Base-by-base conservation (phyloP, 192 early-diverging fungal species). In the Umbelopsis vinacea region DNA sequence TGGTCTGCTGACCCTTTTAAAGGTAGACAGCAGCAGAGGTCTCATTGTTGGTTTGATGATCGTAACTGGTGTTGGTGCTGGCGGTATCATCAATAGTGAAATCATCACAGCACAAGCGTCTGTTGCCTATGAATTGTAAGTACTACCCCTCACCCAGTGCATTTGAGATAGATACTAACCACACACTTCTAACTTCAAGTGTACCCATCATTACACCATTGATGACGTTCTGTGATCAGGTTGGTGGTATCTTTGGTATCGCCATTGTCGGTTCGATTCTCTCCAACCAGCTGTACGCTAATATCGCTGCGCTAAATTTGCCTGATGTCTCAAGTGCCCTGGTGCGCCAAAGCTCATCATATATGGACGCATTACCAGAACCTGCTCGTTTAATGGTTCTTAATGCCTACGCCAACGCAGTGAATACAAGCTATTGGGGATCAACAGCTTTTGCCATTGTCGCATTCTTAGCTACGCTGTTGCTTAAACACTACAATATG, bases 191-290 rank as follows among this genome's bases (percentile, higher is more conserved):
- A 46, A 0, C 47, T 52, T 45, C 6, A 22, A 77, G 76, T 46
- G 76, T 77, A 0, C 76, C 76, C 6, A 40, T 70, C 12, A 77
- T 77, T n/a, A 72, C 73, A 33, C 57, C 76, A 5, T 73, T 77
- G 23, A 77, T 77, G 76, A 74, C 57, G 10, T 80, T 83, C 55
- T 75, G 72, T 29, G 75, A 76, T 46, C 69, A 69, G 38, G 54
- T 83, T 17, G 81, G 81, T 35, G 75, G 76, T 17, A 74, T 83
- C n/a, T 75, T 80, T 43, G 81, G 81, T 12, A 77, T 83, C 33
- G 76, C 89, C 17, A 86, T 91, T 70, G 82, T 84, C 15, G 89
- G 87, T n/a, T 84, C 91, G 33, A 76, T 92, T 43, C 88, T 92
- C 79, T 88, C 77, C 71, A 82, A 84, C 73, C 82, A 82, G 10